A percentile compares a stretch with the other conserved stretches of the same genome.
phyloP scores from a whole-genome alignment of 1,284 basidiomycete genomes.

The Boletus sp. region DNA sequence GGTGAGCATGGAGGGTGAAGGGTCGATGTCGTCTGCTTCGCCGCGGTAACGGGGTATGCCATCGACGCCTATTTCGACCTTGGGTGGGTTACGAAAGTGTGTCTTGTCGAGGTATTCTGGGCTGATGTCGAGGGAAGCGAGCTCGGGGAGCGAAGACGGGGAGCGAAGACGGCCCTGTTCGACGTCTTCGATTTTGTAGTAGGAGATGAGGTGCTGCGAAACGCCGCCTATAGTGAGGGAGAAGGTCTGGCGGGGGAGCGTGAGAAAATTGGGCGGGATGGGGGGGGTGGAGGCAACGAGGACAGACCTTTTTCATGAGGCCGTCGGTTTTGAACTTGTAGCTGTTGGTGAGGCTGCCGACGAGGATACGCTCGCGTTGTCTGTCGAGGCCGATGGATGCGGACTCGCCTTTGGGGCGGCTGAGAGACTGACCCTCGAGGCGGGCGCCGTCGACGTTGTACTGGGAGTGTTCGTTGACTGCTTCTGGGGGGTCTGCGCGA shows the following conservation, averaged over 20 bases:
- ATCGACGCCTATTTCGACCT: constrained; percentile 81
- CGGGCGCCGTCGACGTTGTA: constrained; percentile 36
- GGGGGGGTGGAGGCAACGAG: constrained; percentile 4
- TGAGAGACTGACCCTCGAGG: constrained; percentile 50
- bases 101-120: constrained; percentile 89
- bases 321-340: constrained; percentile 91
- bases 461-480: constrained; percentile 35
- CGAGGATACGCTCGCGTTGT: constrained; percentile 73
- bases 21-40: constrained; percentile 66
- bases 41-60: constrained; percentile 80
- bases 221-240: constrained; percentile 84
- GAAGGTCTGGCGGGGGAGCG: constrained; percentile 67
- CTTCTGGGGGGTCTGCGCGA: constrained; percentile 39
- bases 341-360: constrained; percentile 87
- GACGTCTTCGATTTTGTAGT: constrained; percentile 94
- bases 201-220: constrained; percentile 93
- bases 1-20: constrained; percentile 46
- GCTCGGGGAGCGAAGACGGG: constrained; percentile 87
- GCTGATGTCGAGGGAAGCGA: constrained; percentile 82
- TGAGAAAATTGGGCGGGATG: constrained; percentile 15
- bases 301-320: constrained; percentile 89
- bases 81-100: constrained; percentile 88
- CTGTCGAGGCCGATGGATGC: constrained; percentile 54
- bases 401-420: constrained; percentile 60
- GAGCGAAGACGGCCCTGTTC: constrained; percentile 82